Conservation (phyloP, 352 stramenopile genomes). For the Albugo candida region DNA sequence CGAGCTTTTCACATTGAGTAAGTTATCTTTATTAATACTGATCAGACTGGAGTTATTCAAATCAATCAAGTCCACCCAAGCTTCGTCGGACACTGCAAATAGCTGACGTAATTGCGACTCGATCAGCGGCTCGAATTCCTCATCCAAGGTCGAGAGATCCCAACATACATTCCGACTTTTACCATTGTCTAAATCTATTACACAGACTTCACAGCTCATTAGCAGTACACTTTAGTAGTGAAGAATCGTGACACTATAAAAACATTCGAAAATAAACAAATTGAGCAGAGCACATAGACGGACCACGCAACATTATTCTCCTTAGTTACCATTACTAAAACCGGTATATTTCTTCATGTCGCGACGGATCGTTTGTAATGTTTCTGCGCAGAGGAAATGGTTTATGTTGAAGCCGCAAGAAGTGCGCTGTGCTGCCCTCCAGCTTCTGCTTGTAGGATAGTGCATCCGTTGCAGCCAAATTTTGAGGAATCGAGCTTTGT, state of each 20-base stretch:
- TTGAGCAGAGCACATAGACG: no score
- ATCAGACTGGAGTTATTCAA: slow-evolving; percentile 60
- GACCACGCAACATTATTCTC: no score
- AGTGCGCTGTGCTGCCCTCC: slow-evolving; percentile 79
- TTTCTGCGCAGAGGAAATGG: no score
- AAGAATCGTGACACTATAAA: no score
- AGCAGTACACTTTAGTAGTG: no score
- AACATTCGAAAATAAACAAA: no score
- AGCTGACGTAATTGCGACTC: slow-evolving; percentile 47
- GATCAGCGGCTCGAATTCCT: slow-evolving; percentile 64
- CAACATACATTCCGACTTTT: slow-evolving; percentile 50
- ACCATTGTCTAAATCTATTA: slow-evolving; percentile 71
- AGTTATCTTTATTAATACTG: slow-evolving; percentile 63
- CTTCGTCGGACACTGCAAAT: slow-evolving; percentile 68
- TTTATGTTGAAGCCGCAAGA: slow-evolving; percentile 13
- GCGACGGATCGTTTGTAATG: no score
- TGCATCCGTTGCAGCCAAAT: slow-evolving; percentile 23
- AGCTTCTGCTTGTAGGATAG: slow-evolving; percentile 54
- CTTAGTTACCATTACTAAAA: no score
- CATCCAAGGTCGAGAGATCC: slow-evolving; percentile 57
- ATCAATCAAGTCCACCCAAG: slow-evolving; percentile 75
- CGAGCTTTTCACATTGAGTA: slow-evolving; percentile 20
- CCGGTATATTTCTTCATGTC: no score
- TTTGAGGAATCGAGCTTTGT: slow-evolving; percentile 40
- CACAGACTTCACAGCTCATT: slow-evolving; percentile 11